Evolutionary conservation across 495 filamentous ascomycete species (phyloP).

Genomic region (Penicillium chermesinum): DNA sequence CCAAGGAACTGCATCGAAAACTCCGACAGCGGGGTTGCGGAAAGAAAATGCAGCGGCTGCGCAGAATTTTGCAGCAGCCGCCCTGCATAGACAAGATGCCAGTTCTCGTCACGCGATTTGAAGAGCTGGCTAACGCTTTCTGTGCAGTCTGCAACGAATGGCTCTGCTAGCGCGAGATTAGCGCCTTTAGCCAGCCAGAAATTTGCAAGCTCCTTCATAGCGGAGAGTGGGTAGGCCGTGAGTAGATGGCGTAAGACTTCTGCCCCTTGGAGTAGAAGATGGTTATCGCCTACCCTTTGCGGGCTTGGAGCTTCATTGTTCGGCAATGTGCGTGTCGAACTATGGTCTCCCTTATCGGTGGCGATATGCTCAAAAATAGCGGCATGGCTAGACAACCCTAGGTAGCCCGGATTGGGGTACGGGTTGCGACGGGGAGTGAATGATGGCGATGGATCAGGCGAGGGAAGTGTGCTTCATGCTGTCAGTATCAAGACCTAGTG

Average conservation of each 20-base stretch:
- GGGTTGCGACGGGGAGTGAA: constrained; percentile 24
- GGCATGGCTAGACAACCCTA: constrained; percentile 40
- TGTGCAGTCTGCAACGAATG: constrained; percentile 26
- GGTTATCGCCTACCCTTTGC: constrained; percentile 19
- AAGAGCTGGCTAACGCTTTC: constrained; percentile 26
- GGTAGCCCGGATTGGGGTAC: constrained; percentile 41
- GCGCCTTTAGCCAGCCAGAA: constrained; percentile 33
- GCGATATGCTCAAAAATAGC: constrained; percentile 40
- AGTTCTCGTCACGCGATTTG: constrained; percentile 20
- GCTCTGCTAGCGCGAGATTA: constrained; percentile 32
- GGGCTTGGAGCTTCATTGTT: constrained; percentile 7
- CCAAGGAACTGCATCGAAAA: constrained; percentile 32
- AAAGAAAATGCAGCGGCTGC: constrained; percentile 23
- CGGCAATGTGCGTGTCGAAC: background rate
- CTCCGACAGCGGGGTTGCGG: constrained; percentile 14
- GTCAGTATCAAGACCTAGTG: background rate
- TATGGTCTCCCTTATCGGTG: constrained; percentile 14
- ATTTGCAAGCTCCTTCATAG: constrained; percentile 26
- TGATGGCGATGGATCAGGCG: constrained; percentile 20
- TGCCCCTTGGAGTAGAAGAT: constrained; percentile 22
- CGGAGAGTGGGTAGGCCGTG: constrained; percentile 17
- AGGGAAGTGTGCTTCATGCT: constrained; percentile 5
- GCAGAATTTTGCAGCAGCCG: constrained; percentile 32
- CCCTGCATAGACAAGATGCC: constrained; percentile 28
- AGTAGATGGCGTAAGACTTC: constrained; percentile 25